Percentiles rank a stretch among this genome's conserved stretches.
Conservation (phyloP, 352 stramenopile species). For the Globisporangium emineosum region DNA sequence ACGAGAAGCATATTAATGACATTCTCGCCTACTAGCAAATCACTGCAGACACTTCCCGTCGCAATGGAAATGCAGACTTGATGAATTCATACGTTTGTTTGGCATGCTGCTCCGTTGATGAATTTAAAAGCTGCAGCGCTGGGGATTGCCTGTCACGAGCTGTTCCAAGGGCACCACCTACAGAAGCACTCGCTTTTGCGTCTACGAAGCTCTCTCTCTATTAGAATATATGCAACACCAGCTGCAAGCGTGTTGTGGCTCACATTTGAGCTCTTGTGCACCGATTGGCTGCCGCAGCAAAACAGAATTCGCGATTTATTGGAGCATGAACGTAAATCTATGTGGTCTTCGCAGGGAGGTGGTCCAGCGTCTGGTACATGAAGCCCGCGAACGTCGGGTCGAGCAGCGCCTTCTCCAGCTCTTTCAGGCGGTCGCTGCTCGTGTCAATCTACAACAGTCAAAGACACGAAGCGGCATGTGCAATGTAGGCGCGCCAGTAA, state of each 20-base stretch:
- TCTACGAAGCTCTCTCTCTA: too few relatives aligned
- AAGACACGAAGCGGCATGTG: background rate
- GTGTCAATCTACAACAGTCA: constrained; percentile 50
- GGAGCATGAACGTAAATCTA: background rate
- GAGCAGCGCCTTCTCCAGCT: constrained; percentile 74
- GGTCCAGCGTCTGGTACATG: constrained; percentile 73
- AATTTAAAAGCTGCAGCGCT: too few relatives aligned
- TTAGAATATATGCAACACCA: background rate
- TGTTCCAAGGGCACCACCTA: too few relatives aligned
- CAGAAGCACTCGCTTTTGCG: too few relatives aligned
- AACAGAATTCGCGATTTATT: background rate
- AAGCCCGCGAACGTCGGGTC: constrained; percentile 70
- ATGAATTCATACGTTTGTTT: too few relatives aligned
- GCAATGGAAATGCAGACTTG: background rate
- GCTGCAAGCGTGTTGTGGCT: too few relatives aligned
- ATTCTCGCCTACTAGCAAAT: background rate
- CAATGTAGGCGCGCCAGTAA: background rate
- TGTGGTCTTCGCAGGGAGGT: constrained; percentile 24
- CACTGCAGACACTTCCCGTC: background rate
- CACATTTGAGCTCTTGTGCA: too few relatives aligned
- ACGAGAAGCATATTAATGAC: background rate
- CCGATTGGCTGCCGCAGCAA: too few relatives aligned
- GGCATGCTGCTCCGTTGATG: too few relatives aligned
- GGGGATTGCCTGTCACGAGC: too few relatives aligned
- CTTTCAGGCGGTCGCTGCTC: constrained; percentile 60